A percentile compares a stretch with the other conserved stretches of the same genome.
Conservation (phyloP, 768 basidiomycete species). For the Pleurotus tuoliensis region DNA sequence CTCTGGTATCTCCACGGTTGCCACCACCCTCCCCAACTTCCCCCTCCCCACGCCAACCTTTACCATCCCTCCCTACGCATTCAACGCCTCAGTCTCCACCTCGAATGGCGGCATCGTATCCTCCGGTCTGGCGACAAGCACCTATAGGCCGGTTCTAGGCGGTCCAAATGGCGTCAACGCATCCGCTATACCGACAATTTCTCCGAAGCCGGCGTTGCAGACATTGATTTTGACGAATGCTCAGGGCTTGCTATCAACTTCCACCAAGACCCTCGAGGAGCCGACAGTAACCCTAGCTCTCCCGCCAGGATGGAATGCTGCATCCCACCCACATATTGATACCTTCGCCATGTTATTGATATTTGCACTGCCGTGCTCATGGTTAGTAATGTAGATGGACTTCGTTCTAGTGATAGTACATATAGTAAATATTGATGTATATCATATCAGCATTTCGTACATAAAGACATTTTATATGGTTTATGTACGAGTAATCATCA, state of each 20-base stretch:
- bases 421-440: no score
- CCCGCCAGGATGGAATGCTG: slow-evolving; percentile 56
- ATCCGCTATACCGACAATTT: slow-evolving; percentile 56
- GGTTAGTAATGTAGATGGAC: slow-evolving; percentile 10
- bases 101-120: slow-evolving; percentile 50
- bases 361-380: slow-evolving; percentile 14
- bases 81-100: slow-evolving; percentile 64
- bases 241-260: slow-evolving; percentile 49
- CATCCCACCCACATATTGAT: slow-evolving; percentile 1
- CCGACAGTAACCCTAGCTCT: slow-evolving; percentile 55
- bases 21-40: slow-evolving; percentile 71
- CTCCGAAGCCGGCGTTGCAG: slow-evolving; percentile 42
- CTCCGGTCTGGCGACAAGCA: slow-evolving; percentile 66
- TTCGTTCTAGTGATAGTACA: neutral
- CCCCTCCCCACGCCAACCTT: slow-evolving; percentile 61
- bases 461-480: no score
- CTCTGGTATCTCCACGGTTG: slow-evolving; percentile 49
- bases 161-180: slow-evolving; percentile 33
- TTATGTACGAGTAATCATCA: no score
- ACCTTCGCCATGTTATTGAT: slow-evolving; percentile 8
- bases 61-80: slow-evolving; percentile 59
- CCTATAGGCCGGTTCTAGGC: slow-evolving; percentile 60
- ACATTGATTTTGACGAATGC: slow-evolving; percentile 59
- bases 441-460: no score
- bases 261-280: slow-evolving; percentile 42